These are phyloP conservation scores for Phialophora chinensis DNA, from an alignment of 2,329 filamentous ascomycete genomes.

Conservation along the genomic window DNA sequence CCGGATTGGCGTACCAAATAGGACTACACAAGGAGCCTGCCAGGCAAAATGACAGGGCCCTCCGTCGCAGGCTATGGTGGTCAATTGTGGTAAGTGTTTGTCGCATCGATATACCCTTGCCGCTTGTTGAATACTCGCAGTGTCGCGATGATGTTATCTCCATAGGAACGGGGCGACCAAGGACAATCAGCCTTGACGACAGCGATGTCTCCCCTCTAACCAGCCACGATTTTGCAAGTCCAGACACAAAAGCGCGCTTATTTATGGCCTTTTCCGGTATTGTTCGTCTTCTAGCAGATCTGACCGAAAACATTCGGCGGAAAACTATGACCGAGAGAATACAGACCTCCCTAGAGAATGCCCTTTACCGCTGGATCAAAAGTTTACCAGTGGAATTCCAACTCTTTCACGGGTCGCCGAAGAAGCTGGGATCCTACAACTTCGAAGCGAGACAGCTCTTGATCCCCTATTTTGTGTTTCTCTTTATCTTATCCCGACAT, in stretches of 20 bases:
- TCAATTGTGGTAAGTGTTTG: conserved; percentile 24
- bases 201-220: conserved; percentile 16
- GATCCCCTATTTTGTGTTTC: conserved; percentile 29
- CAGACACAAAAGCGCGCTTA: conserved; percentile 18
- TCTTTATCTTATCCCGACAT: conserved; percentile 43
- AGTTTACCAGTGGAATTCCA: conserved; percentile 21
- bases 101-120: neutral
- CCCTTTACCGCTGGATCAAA: conserved; percentile 35
- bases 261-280: conserved; percentile 28
- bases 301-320: conserved; percentile 36
- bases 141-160: conserved; percentile 35
- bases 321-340: neutral
- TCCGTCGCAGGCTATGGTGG: conserved; percentile 33
- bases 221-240: conserved; percentile 23
- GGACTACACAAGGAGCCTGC: conserved; percentile 30
- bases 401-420: conserved; percentile 23
- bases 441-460: conserved; percentile 28
- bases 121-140: conserved; percentile 30
- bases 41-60: conserved; percentile 15
- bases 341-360: conserved; percentile 18
- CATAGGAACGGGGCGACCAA: conserved; percentile 26
- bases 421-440: conserved; percentile 19
- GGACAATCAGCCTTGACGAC: conserved; percentile 26
- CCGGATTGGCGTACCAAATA: conserved; percentile 29
- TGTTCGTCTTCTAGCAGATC: conserved; percentile 24